A percentile compares a stretch with the other conserved stretches of the same genome.
These are phyloP conservation scores for Aspergillus quadrilineatus DNA, from an alignment of 2,329 filamentous ascomycete species.

Conservation along the genomic window DNA sequence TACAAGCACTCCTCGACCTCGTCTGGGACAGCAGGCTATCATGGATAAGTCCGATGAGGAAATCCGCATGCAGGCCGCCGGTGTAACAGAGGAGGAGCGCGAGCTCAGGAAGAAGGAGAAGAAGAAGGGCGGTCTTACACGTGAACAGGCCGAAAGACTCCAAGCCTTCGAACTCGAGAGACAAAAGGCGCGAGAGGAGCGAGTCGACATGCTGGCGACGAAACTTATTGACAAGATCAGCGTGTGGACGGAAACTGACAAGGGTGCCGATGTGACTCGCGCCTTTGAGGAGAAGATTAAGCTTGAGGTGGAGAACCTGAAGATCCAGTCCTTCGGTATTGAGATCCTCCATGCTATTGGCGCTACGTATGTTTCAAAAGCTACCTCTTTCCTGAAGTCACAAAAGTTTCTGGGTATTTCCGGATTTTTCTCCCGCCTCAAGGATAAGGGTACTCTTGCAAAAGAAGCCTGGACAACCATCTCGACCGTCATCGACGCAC, in stretches of 20 bases:
- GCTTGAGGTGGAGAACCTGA: conserved; percentile 94
- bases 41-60: conserved; percentile 86
- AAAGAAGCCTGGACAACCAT: conserved; percentile 99
- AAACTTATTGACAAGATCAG: conserved; percentile 89
- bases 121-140: conserved; percentile 81
- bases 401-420: conserved; percentile 96
- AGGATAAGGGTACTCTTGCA: conserved; percentile 93
- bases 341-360: conserved; percentile 96
- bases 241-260: conserved; percentile 97
- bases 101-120: conserved; percentile 77
- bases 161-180: conserved; percentile 86
- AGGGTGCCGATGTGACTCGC: conserved; percentile 74
- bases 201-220: conserved; percentile 76
- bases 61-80: conserved; percentile 62
- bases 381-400: conserved; percentile 81
- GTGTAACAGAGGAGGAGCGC: conserved; percentile 70
- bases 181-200: conserved; percentile 78
- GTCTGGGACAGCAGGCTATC: conserved; percentile 77
- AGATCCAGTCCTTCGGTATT: conserved; percentile 98
- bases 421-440: conserved; percentile 89
- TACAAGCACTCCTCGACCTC: conserved; percentile 50
- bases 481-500: conserved; percentile 90
- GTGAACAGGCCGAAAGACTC: conserved; percentile 91
- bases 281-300: conserved; percentile 94
- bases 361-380: conserved; percentile 84